phyloP scores from a whole-genome alignment of 148 eudicot species.

The Diospyros lotus region DNA sequence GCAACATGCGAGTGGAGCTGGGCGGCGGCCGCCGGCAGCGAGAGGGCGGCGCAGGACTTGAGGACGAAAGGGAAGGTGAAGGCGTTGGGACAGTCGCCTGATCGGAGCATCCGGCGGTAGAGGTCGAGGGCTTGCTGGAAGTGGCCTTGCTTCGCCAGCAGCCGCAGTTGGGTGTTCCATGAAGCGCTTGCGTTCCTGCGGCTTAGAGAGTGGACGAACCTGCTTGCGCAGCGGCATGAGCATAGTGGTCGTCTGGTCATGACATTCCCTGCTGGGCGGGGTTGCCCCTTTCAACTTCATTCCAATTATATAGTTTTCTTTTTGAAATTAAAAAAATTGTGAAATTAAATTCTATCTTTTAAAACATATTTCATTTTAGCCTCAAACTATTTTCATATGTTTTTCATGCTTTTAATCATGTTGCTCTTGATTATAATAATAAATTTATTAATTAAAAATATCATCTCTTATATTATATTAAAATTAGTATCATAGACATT shows the following conservation, averaged over 20 bases:
- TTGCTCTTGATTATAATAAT: too few species aligned
- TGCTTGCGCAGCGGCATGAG: slow-evolving; percentile 7
- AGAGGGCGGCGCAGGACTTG: slow-evolving; percentile 60
- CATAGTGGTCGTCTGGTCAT: background rate
- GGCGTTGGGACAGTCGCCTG: slow-evolving; percentile 45
- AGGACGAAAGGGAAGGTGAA: slow-evolving; percentile 70
- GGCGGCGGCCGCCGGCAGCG: slow-evolving; percentile 36
- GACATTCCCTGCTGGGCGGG: too few species aligned
- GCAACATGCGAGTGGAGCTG: slow-evolving; percentile 73
- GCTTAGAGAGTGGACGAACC: background rate
- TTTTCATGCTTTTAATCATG: too few species aligned
- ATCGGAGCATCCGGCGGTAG: slow-evolving; percentile 59
- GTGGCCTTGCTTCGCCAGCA: slow-evolving; percentile 44
- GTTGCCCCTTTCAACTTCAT: too few species aligned
- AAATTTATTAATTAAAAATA: too few species aligned
- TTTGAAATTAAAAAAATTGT: too few species aligned
- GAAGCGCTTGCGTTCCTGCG: background rate
- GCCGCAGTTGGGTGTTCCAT: slow-evolving; percentile 60
- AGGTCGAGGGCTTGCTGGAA: slow-evolving; percentile 43
- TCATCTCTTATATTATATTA: too few species aligned
- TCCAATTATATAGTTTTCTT: too few species aligned
- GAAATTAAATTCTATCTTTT: too few species aligned
- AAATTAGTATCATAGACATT: too few species aligned
- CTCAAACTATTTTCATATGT: too few species aligned
- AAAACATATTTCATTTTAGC: too few species aligned